These are phyloP conservation scores for Chenopodium album DNA, from an alignment of 148 eudicot genomes.

Conservation along the genomic window DNA sequence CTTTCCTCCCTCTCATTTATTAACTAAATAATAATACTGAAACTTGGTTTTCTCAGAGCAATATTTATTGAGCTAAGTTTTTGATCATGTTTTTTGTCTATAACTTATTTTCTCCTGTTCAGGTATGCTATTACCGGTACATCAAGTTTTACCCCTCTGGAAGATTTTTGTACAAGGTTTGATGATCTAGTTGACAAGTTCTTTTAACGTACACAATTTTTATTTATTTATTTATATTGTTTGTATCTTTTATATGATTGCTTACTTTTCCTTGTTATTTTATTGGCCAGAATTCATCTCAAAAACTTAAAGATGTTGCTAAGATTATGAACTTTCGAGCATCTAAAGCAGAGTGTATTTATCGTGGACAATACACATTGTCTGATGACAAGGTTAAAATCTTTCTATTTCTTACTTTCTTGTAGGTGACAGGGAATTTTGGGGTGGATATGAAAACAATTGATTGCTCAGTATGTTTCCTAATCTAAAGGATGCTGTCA, in stretches of 20 bases:
- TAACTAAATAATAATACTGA: background rate
- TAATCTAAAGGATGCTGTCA: background rate
- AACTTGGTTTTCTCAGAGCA: background rate
- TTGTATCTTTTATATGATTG: slow-evolving; percentile 5
- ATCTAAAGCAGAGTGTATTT: slow-evolving; percentile 55
- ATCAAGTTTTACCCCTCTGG: slow-evolving; percentile 91
- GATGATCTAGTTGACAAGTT: background rate
- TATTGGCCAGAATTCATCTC: slow-evolving; percentile 74
- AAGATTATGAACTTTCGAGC: slow-evolving; percentile 72
- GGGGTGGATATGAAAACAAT: background rate
- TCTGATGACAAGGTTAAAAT: slow-evolving; percentile 73
- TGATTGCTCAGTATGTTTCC: background rate
- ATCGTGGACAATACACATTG: slow-evolving; percentile 79
- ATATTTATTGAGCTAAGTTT: background rate
- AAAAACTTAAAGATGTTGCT: slow-evolving; percentile 78
- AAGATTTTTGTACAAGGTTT: slow-evolving; percentile 87
- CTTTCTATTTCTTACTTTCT: background rate
- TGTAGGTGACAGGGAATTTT: background rate
- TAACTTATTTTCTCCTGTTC: slow-evolving; percentile 24
- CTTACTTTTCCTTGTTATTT: slow-evolving; percentile 6
- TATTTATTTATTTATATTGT: too few relatives aligned
- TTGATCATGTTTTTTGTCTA: background rate
- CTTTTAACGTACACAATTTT: slow-evolving; percentile 1
- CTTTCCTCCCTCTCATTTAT: background rate
- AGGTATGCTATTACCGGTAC: slow-evolving; percentile 96